A percentile compares a stretch with the other conserved stretches of the same genome.
phyloP scores from a whole-genome alignment of 192 early-diverging fungal species.

The Mortierella alpina region DNA sequence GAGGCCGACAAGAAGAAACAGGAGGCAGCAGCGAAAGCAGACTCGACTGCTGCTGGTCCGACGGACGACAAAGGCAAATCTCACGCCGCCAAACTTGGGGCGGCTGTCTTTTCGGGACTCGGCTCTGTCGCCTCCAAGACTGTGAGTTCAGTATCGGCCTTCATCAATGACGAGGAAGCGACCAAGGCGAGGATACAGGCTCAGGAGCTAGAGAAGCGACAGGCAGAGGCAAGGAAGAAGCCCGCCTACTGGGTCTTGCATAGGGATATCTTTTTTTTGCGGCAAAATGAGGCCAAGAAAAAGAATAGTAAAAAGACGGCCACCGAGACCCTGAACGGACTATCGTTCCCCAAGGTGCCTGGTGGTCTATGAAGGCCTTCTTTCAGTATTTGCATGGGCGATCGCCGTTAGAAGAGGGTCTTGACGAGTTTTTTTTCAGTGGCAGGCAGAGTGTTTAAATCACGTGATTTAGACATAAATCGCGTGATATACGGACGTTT shows the following conservation, averaged over 20 bases:
- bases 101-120: conserved; percentile 45
- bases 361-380: conserved; percentile 17
- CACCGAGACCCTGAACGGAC: conserved; percentile 41
- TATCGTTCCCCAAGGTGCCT: conserved; percentile 62
- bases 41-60: conserved; percentile 1
- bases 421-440: no score
- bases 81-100: conserved; percentile 35
- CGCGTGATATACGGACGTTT: no score
- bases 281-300: conserved; percentile 56
- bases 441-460: no score
- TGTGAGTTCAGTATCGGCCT: conserved; percentile 37
- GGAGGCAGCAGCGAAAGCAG: conserved; percentile 8
- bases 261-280: conserved; percentile 60
- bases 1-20: conserved; percentile 48
- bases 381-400: not conserved
- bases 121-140: conserved; percentile 41
- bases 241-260: conserved; percentile 60
- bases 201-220: conserved; percentile 25
- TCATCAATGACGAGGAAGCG: conserved; percentile 51
- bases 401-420: not conserved
- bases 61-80: conserved; percentile 32
- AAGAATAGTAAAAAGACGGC: conserved; percentile 53
- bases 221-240: conserved; percentile 32
- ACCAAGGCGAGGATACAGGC: conserved; percentile 49
- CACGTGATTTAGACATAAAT: no score